A percentile compares a stretch with the other conserved stretches of the same genome.
Conservation (phyloP, 2,329 filamentous ascomycete species). For the Diaporthe vexans region DNA sequence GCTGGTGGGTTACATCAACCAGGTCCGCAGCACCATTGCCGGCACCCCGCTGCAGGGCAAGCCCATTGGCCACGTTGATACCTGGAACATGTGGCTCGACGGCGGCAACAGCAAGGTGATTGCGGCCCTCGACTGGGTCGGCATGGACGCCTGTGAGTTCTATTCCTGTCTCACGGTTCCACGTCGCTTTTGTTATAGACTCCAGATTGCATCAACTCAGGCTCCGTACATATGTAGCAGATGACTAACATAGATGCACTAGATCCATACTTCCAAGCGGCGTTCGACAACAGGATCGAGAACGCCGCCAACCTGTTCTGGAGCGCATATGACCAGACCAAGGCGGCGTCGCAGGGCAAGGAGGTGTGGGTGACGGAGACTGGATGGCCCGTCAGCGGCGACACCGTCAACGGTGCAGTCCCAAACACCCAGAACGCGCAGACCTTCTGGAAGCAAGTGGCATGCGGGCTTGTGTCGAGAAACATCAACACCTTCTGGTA, state of each 20-base stretch:
- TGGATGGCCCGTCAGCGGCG: slow-evolving; percentile 84
- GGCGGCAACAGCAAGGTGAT: slow-evolving; percentile 78
- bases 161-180: no score
- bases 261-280: slow-evolving; percentile 87
- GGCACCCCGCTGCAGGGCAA: slow-evolving; percentile 55
- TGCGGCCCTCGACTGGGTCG: slow-evolving; percentile 80
- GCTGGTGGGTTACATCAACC: slow-evolving; percentile 77
- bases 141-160: slow-evolving; percentile 88
- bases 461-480: slow-evolving; percentile 75
- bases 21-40: slow-evolving; percentile 75
- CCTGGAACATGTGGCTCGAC: slow-evolving; percentile 86
- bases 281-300: slow-evolving; percentile 74
- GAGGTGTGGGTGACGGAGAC: slow-evolving; percentile 88
- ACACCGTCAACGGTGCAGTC: slow-evolving; percentile 71
- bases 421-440: slow-evolving; percentile 77
- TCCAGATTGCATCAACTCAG: no score
- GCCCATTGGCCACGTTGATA: slow-evolving; percentile 84
- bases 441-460: slow-evolving; percentile 84
- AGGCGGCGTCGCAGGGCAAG: slow-evolving; percentile 58
- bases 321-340: slow-evolving; percentile 65
- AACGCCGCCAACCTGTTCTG: slow-evolving; percentile 78
- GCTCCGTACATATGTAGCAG: no score
- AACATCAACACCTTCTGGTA: slow-evolving; percentile 81
- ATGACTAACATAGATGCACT: no score
- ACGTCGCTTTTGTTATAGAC: no score